phyloP scores from a whole-genome alignment of 495 filamentous ascomycete genomes.

The Parathielavia hyrcaniae region DNA sequence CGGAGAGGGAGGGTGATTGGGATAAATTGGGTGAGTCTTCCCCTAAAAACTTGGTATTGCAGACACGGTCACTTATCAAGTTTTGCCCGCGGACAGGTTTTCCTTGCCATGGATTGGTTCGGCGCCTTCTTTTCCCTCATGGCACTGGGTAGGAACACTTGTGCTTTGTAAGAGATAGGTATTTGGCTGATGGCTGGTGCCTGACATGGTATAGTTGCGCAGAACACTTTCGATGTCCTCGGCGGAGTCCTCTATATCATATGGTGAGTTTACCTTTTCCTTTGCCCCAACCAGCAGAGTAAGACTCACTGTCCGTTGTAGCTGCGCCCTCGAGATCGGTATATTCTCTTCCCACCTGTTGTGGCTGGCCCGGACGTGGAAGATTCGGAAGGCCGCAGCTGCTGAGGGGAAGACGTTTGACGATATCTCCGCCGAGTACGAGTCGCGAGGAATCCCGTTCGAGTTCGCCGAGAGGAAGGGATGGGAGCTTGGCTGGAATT shows the following conservation, averaged over 20 bases:
- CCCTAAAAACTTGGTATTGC: too few relatives aligned
- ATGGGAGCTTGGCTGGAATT: background rate
- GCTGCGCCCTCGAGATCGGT: slow-evolving; percentile 58
- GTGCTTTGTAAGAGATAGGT: too few relatives aligned
- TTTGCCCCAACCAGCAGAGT: background rate
- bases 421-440: slow-evolving; percentile 49
- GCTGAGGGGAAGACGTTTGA: slow-evolving; percentile 54
- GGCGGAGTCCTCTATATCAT: slow-evolving; percentile 65
- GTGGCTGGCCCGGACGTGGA: slow-evolving; percentile 60
- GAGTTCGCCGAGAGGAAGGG: slow-evolving; percentile 38
- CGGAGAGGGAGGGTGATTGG: slow-evolving; percentile 62
- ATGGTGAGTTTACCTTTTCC: slow-evolving; percentile 42
- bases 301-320: slow-evolving; percentile 20
- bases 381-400: slow-evolving; percentile 53
- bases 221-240: slow-evolving; percentile 63
- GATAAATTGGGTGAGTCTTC: slow-evolving; percentile 46
- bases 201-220: slow-evolving; percentile 43
- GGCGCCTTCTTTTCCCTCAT: slow-evolving; percentile 73
- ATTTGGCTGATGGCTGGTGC: background rate
- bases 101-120: slow-evolving; percentile 61
- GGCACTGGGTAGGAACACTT: slow-evolving; percentile 51
- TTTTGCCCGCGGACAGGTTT: slow-evolving; percentile 39
- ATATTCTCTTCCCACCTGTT: slow-evolving; percentile 63
- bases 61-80: background rate
- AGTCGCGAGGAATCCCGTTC: slow-evolving; percentile 32